Base-by-base conservation (phyloP, 345 rosid genomes). In the Rhizophora mangle region DNA sequence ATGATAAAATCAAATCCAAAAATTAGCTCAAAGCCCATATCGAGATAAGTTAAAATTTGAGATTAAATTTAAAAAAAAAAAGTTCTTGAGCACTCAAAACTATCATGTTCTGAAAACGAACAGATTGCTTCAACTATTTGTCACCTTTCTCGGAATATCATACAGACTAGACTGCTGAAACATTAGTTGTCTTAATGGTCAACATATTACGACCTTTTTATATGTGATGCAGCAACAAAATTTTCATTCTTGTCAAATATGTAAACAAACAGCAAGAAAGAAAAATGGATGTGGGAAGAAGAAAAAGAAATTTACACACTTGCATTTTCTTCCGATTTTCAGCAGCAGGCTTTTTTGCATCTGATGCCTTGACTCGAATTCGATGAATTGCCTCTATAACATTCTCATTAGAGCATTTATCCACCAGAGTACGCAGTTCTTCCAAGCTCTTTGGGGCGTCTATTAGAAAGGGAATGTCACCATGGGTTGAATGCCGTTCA, bases 321-420 rank as follows among this genome's bases (percentile, higher is more conserved):
- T 92, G 99, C 82, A 92, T 89, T 81, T 92, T 95, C 84, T 88
- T 95, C 64, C 96, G 84, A 83, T 95, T 95, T 84, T 88, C 98
- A 60, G 92, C 93, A 52, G 90, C 89, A 70, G 89, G 88, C 68
- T 86, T 83, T 74, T 88, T 87, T 56, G 96, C 87, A 80, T 88
- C 81, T 63, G 80, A 80, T 64, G 69, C 83, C 37, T 34, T 34
- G 37, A 34, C 37, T 52, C 87, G 85, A 71, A 95, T 90, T 76
- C 97, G 87, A 73, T 76, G 74, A 58, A 95, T 74, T 54, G 88
- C 74, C 43, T 75, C 63, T 63, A 87, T 2, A 65, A 84, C 69
- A 52, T 92, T 85, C 6, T 71, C 78, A 78, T 86, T 84, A 71
- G 96, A 86, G 76, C 72, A 62, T 65, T 76, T 77, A 60, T 82